Base-by-base conservation (phyloP, 2,329 filamentous ascomycete genomes). In the Sporothrix schenckii region DNA sequence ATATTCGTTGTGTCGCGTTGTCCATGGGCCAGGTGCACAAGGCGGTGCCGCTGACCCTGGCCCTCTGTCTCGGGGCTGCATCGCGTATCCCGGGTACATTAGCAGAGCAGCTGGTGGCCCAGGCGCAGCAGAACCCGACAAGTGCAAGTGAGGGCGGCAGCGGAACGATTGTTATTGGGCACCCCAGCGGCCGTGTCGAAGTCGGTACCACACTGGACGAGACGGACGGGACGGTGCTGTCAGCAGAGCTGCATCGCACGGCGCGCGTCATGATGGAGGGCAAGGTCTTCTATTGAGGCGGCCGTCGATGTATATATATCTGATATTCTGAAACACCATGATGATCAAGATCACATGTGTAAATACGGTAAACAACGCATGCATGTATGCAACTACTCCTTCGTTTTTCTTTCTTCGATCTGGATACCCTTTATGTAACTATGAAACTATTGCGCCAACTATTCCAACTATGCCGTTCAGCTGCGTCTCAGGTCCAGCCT, bases 231-330 rank as follows among this genome's bases (percentile, higher is more conserved):
- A 74, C 76, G 53, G 79, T 86, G 24, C 75, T 79, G 68, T 82
- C 81, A 19, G 84, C 83, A 0, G 80, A 82, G 70, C 73, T 86
- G 39, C 77, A 82, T 72, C 78, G 83, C 24, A 86, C 84, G 0
- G 83, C 83, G 9, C 80, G 83, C 66, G 76, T 85, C 4, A 60
- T 86, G 72, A 86, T 86, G 83, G 83, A 82, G 71, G 84, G 84
- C 0, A 75, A 80, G 4, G 81, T 85, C 2, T 84, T 80, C 61
- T 86, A 83, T 67, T 72, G 54, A 69, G 19, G 5, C 4, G n/a
- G 4, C 41, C 5, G 41, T 13, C 41, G 41, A 44, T 14, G 5
- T 41, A 34, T 34, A 34, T 9, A 34, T 34, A 9, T 34, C 34
- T 7, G 34, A 34, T 34, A 34, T 7, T 34, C 1, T 34, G 34